Evolutionary conservation across 345 rosid genomes (phyloP), one percentile per base, ranked within the genome.

Genomic region (Crucihimalaya himalaica): DNA sequence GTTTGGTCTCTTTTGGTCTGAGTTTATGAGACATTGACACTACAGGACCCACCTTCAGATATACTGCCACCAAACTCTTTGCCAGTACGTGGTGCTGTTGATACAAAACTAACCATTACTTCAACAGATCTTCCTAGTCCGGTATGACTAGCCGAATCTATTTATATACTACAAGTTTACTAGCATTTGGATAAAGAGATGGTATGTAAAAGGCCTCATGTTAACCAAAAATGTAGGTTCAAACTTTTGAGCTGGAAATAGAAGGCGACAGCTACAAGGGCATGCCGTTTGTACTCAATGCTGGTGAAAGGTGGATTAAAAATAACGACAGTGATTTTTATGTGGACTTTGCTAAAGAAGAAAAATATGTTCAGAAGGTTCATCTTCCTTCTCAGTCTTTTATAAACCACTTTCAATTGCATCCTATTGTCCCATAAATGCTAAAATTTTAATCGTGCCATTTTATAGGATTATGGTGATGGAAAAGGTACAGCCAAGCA

Each of bases 201-300:
- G 29, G 21, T 54, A 67, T 59, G 70, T 75, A 10, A 61, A 59
- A 21, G 42, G 35, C 31, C 71, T 35, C 59, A 14, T 40, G 46
- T 23, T 77, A 35, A 66, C 61, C 32, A 71, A 34, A 54, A 73
- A 75, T 80, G 70, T 82, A 95, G 99, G 88, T 95, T 60, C 97
- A 90, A 81, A 83, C 83, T 28, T 50, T 86, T 55, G 90, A 85
- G 82, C 52, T 95, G 70, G 93, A 89, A 81, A 72, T 90, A 77
- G 90, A 86, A 82, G 98, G 85, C n/a, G 90, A 77, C 11, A 78
- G 61, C 75, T 89, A 79, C 76, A 82, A 79, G 27, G 99, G 99
- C 74, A 92, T 95, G 94, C 94, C 98, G 27, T 95, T 95, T 85
- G 97, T 95, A 62, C 85, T 95, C 80, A 59, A 73, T 57, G 79